A percentile compares a stretch with the other conserved stretches of the same genome.
Evolutionary conservation across 345 rosid genomes (phyloP).

Genomic region (Brassica napus): Da-Ae NC_063446.1:38035501-38036000

Average conservation of each 20-base stretch:
- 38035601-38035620: slow-evolving; percentile 68
- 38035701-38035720: slow-evolving; percentile 28
- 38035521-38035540: slow-evolving; percentile 54
- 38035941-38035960: slow-evolving; percentile 29
- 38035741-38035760: slow-evolving; percentile 43
- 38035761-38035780: slow-evolving; percentile 41
- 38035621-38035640: slow-evolving; percentile 49
- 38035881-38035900: slow-evolving; percentile 44
- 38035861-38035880: slow-evolving; percentile 38
- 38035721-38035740: slow-evolving; percentile 38
- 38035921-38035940: slow-evolving; percentile 24
- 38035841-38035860: slow-evolving; percentile 18
- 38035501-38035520: background rate
- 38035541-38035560: slow-evolving; percentile 71
- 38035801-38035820: slow-evolving; percentile 7
- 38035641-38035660: slow-evolving; percentile 30
- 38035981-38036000: background rate
- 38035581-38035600: slow-evolving; percentile 76
- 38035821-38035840: slow-evolving; percentile 38
- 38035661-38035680: slow-evolving; percentile 28
- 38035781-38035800: slow-evolving; percentile 1
- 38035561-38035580: slow-evolving; percentile 66
- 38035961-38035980: slow-evolving; percentile 22
- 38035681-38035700: slow-evolving; percentile 40
- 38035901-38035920: slow-evolving; percentile 45